Conservation (phyloP, 129 eudicot genomes). For the Lonicera japonica region DNA sequence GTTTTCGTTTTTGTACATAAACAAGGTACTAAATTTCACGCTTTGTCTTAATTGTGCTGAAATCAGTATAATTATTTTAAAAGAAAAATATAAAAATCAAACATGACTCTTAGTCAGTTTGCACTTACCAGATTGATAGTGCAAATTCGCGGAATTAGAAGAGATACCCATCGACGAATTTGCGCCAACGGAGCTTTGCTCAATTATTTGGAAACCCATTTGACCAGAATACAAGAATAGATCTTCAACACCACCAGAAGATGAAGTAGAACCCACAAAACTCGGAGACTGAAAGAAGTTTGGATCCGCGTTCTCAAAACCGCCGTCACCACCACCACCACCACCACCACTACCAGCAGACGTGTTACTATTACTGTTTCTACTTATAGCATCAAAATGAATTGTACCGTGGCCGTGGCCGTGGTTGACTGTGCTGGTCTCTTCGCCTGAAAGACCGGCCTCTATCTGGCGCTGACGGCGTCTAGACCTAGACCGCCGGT, state of each 20-base stretch:
- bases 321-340: constrained; percentile 6
- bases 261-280: constrained; percentile 26
- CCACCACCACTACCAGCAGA: no score
- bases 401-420: no score
- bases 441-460: constrained; percentile 38
- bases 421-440: constrained; percentile 12
- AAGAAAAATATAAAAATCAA: no score
- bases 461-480: constrained; percentile 87
- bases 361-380: no score
- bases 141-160: constrained; percentile 28
- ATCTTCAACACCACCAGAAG: constrained; percentile 19
- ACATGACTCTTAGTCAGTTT: no score
- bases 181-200: constrained; percentile 19
- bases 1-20: no score
- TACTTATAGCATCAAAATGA: no score
- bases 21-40: no score
- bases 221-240: constrained; percentile 22
- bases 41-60: no score
- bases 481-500: constrained; percentile 84
- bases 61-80: no score
- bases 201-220: constrained; percentile 20
- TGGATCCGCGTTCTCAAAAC: no score
- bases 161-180: constrained; percentile 26
- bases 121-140: constrained; percentile 42
- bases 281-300: neutral